Conservation (phyloP, 2,329 filamentous ascomycete species). For the Talaromyces pinophilus region DNA sequence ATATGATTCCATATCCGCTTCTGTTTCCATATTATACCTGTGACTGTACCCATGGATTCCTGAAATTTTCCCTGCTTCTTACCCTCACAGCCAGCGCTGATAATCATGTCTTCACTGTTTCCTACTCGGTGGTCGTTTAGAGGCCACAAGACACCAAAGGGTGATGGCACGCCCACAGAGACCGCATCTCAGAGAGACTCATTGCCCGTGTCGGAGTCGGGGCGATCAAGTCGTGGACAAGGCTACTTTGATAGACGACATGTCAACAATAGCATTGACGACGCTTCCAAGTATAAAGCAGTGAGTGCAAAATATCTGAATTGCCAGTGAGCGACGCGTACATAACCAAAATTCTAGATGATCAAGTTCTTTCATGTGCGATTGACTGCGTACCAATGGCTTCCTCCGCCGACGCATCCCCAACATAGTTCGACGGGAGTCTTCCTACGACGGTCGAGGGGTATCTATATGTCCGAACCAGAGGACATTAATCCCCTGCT, state of each 20-base stretch:
- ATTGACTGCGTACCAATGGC: slow-evolving; percentile 32
- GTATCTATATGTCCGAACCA: slow-evolving; percentile 48
- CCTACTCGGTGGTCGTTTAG: slow-evolving; percentile 17
- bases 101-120: slow-evolving; percentile 15
- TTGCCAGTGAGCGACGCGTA: not conserved
- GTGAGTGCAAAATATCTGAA: slow-evolving; percentile 25
- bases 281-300: slow-evolving; percentile 31
- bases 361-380: slow-evolving; percentile 33
- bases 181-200: slow-evolving; percentile 15
- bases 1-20: not conserved
- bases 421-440: slow-evolving; percentile 36
- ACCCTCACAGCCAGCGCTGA: not conserved
- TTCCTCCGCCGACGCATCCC: slow-evolving; percentile 20
- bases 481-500: slow-evolving; percentile 42
- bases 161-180: not conserved
- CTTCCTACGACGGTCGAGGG: slow-evolving; percentile 43
- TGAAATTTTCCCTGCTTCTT: not conserved
- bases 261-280: slow-evolving; percentile 27
- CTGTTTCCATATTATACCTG: slow-evolving; percentile 16
- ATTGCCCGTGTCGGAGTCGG: slow-evolving; percentile 9
- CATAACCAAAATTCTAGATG: slow-evolving; percentile 28
- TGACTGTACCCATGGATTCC: not conserved
- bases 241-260: slow-evolving; percentile 12
- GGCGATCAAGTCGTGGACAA: slow-evolving; percentile 10
- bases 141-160: slow-evolving; percentile 1